These are phyloP conservation scores for Apiospora malaysiana DNA, from an alignment of 2,329 filamentous ascomycete species.

Conservation along the genomic window DNA sequence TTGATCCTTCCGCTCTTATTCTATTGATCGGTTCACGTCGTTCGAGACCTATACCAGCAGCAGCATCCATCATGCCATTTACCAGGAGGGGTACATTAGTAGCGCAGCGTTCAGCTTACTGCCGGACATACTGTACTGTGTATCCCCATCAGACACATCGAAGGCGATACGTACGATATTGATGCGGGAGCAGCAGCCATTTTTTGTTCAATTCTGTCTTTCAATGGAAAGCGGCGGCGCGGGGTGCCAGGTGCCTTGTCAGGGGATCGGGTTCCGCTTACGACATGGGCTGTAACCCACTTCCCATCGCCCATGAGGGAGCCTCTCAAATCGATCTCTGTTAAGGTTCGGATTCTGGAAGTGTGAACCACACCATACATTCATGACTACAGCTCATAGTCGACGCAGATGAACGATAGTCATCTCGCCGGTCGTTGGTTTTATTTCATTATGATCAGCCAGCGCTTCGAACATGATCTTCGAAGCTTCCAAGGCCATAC, in stretches of 20 bases:
- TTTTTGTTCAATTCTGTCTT: not conserved
- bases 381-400: too few species aligned
- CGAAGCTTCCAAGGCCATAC: not conserved
- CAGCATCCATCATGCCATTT: not conserved
- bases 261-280: not conserved
- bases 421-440: not conserved
- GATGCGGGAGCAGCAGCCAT: not conserved
- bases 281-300: not conserved
- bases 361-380: not conserved
- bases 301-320: not conserved
- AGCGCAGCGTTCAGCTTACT: not conserved
- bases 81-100: not conserved
- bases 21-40: slow-evolving; percentile 2
- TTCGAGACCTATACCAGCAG: not conserved
- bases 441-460: not conserved
- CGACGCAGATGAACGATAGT: not conserved
- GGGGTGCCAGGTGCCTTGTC: not conserved
- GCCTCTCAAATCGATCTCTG: not conserved
- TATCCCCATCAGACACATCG: not conserved
- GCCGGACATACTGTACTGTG: not conserved
- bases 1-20: not conserved
- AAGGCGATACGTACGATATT: not conserved
- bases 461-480: not conserved
- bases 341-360: not conserved
- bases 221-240: not conserved